Evolutionary conservation across 2,329 filamentous ascomycete genomes (phyloP).

Genomic region (Epichloe gansuensis): DNA sequence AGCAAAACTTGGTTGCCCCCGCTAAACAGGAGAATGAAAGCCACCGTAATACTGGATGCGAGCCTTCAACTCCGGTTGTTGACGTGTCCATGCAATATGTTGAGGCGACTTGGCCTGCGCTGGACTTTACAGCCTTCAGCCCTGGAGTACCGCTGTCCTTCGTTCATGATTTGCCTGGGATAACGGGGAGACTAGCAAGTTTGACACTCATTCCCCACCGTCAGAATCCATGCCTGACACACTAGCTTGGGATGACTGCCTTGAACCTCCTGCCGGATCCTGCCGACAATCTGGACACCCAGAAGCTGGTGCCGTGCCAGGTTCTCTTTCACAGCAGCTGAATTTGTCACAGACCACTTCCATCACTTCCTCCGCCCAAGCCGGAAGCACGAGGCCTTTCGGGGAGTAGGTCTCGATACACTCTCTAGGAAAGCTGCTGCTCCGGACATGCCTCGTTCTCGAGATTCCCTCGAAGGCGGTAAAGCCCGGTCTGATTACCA

Average conservation of each 20-base stretch:
- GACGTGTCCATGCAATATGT: slow-evolving; percentile 33
- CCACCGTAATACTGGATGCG: slow-evolving; percentile 30
- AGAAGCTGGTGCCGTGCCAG: slow-evolving; percentile 22
- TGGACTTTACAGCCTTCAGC: slow-evolving; percentile 30
- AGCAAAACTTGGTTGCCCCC: slow-evolving; percentile 9
- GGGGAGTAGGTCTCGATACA: slow-evolving; percentile 43
- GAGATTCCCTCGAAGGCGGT: slow-evolving; percentile 18
- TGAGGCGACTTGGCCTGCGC: slow-evolving; percentile 17
- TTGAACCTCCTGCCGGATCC: slow-evolving; percentile 25
- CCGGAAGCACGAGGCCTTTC: slow-evolving; percentile 42
- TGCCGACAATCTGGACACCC: neutral
- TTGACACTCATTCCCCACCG: slow-evolving; percentile 15
- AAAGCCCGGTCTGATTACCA: neutral
- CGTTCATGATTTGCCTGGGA: slow-evolving; percentile 19
- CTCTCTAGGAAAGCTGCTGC: slow-evolving; percentile 17
- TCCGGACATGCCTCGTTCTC: slow-evolving; percentile 19
- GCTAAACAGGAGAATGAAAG: slow-evolving; percentile 41
- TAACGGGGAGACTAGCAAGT: slow-evolving; percentile 12
- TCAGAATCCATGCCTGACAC: slow-evolving; percentile 44
- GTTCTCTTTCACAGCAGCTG: slow-evolving; percentile 38
- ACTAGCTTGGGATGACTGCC: slow-evolving; percentile 34
- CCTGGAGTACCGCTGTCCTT: slow-evolving; percentile 21
- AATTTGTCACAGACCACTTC: slow-evolving; percentile 41
- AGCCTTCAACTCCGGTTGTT: slow-evolving; percentile 41
- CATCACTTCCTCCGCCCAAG: slow-evolving; percentile 36